These are phyloP conservation scores for Cantharellus anzutake DNA, from an alignment of 768 basidiomycete genomes.

Conservation along the genomic window DNA sequence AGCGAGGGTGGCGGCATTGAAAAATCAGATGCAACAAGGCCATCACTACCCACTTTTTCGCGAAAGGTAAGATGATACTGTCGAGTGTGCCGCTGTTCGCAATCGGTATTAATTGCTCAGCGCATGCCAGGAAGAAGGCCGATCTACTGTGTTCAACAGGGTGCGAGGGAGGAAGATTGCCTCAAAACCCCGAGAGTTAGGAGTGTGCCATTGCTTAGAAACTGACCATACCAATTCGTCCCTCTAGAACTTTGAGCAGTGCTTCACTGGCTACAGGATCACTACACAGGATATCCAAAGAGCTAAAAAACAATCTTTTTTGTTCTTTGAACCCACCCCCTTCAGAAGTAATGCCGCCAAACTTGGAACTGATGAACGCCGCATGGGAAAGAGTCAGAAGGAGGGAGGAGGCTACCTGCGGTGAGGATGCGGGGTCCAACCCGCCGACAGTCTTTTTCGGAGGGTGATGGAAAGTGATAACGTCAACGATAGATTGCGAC, in stretches of 20 bases:
- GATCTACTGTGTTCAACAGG: constrained; percentile 19
- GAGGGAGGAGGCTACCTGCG: constrained; percentile 29
- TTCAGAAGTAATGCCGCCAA: constrained; percentile 41
- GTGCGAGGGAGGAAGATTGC: constrained; percentile 1
- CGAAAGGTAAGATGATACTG: constrained; percentile 36
- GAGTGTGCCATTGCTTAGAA: too few species aligned
- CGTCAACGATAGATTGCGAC: constrained; percentile 37
- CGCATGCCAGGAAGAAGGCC: constrained; percentile 50
- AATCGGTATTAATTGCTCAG: constrained; percentile 58
- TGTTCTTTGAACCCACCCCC: constrained; percentile 47
- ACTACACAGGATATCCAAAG: constrained; percentile 48
- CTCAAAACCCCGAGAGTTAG: too few species aligned
- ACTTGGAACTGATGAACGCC: constrained; percentile 60
- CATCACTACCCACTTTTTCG: constrained; percentile 36
- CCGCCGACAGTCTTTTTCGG: constrained; percentile 7
- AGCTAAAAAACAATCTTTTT: constrained; percentile 54
- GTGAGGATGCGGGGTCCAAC: constrained; percentile 2
- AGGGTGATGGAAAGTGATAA: constrained; percentile 24
- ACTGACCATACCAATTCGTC: too few species aligned
- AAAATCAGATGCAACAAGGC: constrained; percentile 1
- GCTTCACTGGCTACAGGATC: constrained; percentile 9
- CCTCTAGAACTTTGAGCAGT: not conserved
- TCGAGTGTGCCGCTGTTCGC: constrained; percentile 35
- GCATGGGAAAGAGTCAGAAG: constrained; percentile 44
- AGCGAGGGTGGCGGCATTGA: not conserved